Evolutionary conservation across 768 basidiomycete species (phyloP).

Genomic region (Tricholoma matsutake): DNA sequence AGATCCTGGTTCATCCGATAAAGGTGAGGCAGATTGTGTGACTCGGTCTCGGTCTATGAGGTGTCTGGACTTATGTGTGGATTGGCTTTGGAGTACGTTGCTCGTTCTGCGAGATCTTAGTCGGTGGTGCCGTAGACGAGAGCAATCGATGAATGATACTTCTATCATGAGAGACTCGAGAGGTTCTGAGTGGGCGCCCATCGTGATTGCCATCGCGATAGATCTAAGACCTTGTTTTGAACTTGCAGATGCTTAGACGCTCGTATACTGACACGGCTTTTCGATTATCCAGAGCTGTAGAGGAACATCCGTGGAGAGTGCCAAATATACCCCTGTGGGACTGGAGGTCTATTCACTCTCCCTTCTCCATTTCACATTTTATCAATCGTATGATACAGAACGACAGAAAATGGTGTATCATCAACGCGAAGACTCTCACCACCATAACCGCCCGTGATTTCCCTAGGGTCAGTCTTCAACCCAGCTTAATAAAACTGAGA

Average conservation of each 20-base stretch:
- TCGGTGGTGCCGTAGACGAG: too few relatives aligned
- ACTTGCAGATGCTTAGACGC: background rate
- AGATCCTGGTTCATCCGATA: slow-evolving; percentile 65
- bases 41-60: background rate
- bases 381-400: slow-evolving; percentile 38
- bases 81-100: too few relatives aligned
- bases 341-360: slow-evolving; percentile 48
- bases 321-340: slow-evolving; percentile 57
- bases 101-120: too few relatives aligned
- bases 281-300: slow-evolving; percentile 57
- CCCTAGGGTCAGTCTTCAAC: slow-evolving; percentile 41
- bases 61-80: too few relatives aligned
- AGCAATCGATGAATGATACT: too few relatives aligned
- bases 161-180: too few relatives aligned
- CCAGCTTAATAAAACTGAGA: background rate
- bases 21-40: slow-evolving; percentile 51
- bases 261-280: background rate
- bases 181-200: too few relatives aligned
- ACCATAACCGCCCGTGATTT: slow-evolving; percentile 69
- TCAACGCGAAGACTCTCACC: slow-evolving; percentile 48
- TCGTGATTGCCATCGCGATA: background rate
- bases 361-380: background rate
- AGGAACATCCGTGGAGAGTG: slow-evolving; percentile 56
- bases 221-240: background rate
- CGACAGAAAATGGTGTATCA: slow-evolving; percentile 70